phyloP scores from a whole-genome alignment of 106 monocot genomes.

The Alisma plantagoaquatica region DNA sequence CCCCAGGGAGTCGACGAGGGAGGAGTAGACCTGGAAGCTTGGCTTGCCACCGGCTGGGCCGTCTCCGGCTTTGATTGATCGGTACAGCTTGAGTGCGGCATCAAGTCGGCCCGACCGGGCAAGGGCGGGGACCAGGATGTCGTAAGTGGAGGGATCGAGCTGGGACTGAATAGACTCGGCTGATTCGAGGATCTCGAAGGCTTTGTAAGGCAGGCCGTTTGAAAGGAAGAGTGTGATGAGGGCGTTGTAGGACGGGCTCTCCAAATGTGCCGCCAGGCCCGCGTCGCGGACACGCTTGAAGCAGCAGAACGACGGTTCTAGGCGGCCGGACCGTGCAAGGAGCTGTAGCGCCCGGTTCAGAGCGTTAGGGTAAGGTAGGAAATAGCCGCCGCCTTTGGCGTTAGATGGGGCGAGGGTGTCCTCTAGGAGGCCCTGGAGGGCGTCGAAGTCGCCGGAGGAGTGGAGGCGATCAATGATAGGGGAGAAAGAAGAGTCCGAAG shows the following conservation, averaged over 20 bases:
- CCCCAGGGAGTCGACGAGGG: slow-evolving; percentile 68
- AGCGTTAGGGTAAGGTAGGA: slow-evolving; percentile 12
- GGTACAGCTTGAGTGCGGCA: slow-evolving; percentile 57
- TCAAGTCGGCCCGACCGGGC: slow-evolving; percentile 82
- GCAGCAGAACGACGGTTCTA: slow-evolving; percentile 60
- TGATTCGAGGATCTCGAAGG: slow-evolving; percentile 84
- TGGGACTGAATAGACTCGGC: slow-evolving; percentile 21
- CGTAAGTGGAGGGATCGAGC: slow-evolving; percentile 54
- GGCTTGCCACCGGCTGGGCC: slow-evolving; percentile 11
- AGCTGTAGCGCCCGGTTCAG: slow-evolving; percentile 37
- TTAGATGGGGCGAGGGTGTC: slow-evolving; percentile 19
- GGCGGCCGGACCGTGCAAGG: slow-evolving; percentile 24
- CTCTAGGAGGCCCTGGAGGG: slow-evolving; percentile 48
- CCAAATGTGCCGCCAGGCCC: slow-evolving; percentile 9
- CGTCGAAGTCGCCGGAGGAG: slow-evolving; percentile 26
- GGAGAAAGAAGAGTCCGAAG: slow-evolving; percentile 33
- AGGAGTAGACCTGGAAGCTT: slow-evolving; percentile 32
- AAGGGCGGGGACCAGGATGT: slow-evolving; percentile 65
- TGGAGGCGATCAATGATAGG: slow-evolving; percentile 38
- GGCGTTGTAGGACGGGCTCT: slow-evolving; percentile 48
- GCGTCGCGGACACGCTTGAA: slow-evolving; percentile 62
- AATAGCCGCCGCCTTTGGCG: background rate
- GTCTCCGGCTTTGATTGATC: slow-evolving; percentile 29
- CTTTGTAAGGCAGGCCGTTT: slow-evolving; percentile 72
- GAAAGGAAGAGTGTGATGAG: slow-evolving; percentile 66